A percentile compares a stretch with the other conserved stretches of the same genome.
phyloP scores from a whole-genome alignment of 495 filamentous ascomycete species.

The Neurospora sp. region DNA sequence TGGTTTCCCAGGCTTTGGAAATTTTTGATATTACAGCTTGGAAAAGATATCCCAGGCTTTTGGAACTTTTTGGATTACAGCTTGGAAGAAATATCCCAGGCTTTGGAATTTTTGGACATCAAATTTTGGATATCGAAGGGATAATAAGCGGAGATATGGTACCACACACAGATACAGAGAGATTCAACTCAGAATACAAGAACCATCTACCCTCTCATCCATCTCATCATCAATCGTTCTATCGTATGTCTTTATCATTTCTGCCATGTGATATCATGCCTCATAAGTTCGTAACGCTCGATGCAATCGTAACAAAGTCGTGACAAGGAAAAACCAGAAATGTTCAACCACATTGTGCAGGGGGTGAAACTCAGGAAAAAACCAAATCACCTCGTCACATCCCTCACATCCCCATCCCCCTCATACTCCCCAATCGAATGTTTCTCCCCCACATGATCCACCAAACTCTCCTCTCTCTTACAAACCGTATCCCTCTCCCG shows the following conservation, averaged over 20 bases:
- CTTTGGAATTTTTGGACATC: not conserved
- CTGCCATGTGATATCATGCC: not conserved
- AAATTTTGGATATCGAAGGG: not conserved
- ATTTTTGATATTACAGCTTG: not conserved
- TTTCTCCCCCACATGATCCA: constrained; percentile 18
- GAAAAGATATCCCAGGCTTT: not conserved
- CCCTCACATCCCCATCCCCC: constrained; percentile 19
- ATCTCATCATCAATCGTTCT: not conserved
- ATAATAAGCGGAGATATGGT: not conserved
- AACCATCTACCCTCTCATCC: not conserved
- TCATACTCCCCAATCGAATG: constrained; percentile 20
- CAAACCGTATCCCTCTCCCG: constrained; percentile 23
- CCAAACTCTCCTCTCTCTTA: constrained; percentile 15
- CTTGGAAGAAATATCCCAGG: not conserved
- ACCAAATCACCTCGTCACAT: constrained; percentile 2
- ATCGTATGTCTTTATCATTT: not conserved
- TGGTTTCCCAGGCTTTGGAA: not conserved
- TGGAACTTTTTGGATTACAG: not conserved
- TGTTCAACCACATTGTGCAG: not conserved
- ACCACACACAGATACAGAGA: not conserved
- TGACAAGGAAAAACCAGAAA: not conserved
- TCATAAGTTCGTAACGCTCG: not conserved
- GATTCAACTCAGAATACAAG: not conserved
- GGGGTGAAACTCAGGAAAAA: not conserved
- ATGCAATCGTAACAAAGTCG: not conserved